Evolutionary conservation across 495 filamentous ascomycete genomes (phyloP), one percentile per base, ranked within the genome.

Genomic region (Aspergillus baeticus): DNA sequence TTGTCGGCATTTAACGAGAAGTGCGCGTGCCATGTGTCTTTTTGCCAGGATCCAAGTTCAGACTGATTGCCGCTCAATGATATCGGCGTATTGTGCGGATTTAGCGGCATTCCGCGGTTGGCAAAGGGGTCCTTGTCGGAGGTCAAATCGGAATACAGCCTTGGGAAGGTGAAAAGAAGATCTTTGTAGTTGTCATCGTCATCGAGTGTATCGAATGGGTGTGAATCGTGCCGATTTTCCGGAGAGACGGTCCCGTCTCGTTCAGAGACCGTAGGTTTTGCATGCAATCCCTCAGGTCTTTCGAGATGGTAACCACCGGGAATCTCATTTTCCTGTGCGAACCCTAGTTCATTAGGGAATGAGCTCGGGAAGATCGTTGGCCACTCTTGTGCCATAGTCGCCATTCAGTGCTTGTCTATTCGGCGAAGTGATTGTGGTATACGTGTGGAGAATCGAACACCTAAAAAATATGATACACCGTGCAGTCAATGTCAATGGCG

Each of bases 81-180:
- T 6, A 56, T 59, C 1, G 68, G 67, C 3, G 69, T 69, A 53
- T 69, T 69, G 18, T 63, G 59, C 6, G 67, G 61, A 20, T 62
- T 65, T 20, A 31, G 21, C 3, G 60, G 59, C 36, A 63, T 59
- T 6, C 41, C 18, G 54, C 56, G 44, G 18, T 67, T 64, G 22
- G 63, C 54, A 29, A 48, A 55, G 18, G 63, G 59, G 33, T 63
- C 66, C 17, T 55, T 63, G 18, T 64, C 63, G 44, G 61, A 46
- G n/a, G 56, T 46, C 15, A 54, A 51, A 46, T 49, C 37, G 22
- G 50, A 36, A 15, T 50, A 41, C 48, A 63, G 52, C 11, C 23
- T 37, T 13, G 42, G 43, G 7, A 47, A 23, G 37, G 56, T 59
- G 22, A 34, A 42, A 7, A 50, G 23, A 4, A 42, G 15, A 6